phyloP scores from a whole-genome alignment of 2,329 filamentous ascomycete species.

The Neonectria coccinea region DNA sequence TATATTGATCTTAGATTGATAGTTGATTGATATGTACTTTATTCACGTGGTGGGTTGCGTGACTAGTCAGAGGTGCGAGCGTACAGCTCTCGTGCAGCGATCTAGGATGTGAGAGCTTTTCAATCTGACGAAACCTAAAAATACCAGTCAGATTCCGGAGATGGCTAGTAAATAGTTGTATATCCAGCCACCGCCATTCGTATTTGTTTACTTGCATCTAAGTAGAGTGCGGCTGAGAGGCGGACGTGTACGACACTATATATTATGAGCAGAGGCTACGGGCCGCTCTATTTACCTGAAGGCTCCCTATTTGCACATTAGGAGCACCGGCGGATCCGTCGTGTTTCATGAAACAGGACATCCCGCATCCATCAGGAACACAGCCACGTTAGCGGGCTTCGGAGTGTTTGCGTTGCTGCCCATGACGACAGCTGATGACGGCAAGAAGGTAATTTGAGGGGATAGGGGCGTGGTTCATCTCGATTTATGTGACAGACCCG shows the following conservation, averaged over 20 bases:
- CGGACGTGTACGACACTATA: background rate
- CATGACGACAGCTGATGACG: constrained; percentile 1
- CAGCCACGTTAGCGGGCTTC: constrained; percentile 11
- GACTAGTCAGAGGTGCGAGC: background rate
- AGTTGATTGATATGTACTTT: background rate
- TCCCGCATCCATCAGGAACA: constrained; percentile 12
- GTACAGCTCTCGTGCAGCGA: background rate
- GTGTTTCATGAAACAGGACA: constrained; percentile 21
- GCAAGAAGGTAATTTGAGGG: constrained; percentile 15
- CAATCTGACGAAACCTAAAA: constrained; percentile 8
- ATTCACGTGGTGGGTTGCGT: background rate
- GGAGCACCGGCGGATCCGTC: constrained; percentile 19
- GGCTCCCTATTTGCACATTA: constrained; percentile 9
- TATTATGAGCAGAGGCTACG: background rate
- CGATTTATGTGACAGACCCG: constrained; percentile 26
- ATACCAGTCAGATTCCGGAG: background rate
- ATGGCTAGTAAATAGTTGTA: background rate
- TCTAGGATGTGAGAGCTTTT: background rate
- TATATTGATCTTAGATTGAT: background rate
- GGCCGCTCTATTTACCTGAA: constrained; percentile 12
- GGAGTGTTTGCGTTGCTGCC: constrained; percentile 1
- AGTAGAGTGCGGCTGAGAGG: constrained; percentile 15
- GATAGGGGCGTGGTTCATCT: constrained; percentile 20
- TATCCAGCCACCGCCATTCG: constrained; percentile 9
- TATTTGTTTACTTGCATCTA: constrained; percentile 10